Base-by-base conservation (phyloP, 306 rosid genomes). In the Vigna unguiculata region DNA sequence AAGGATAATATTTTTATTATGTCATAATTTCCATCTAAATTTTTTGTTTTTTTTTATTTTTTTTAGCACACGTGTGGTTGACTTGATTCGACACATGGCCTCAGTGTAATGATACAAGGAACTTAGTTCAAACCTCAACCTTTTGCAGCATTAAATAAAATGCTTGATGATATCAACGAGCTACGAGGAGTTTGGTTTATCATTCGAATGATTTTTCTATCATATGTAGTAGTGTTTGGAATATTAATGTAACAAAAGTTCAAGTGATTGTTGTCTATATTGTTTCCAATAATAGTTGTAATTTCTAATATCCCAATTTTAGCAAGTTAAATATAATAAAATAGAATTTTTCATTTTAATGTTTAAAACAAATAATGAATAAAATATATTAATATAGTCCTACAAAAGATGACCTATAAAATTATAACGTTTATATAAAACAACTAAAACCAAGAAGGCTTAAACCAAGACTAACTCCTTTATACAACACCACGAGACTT, bases 71-170 rank as follows among this genome's bases (percentile, higher is more conserved):
- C 82, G 88, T 54, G 88, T 88, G 36, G 43, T 84, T 43, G 88
- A 86, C 79, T 83, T 86, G 84, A 86, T 84, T 78, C 67, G 82
- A 71, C 92, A 82, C 81, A 83, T 88, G 78, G 85, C 88, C n/a
- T 85, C 86, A 28, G 78, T 66, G 32, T 2, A 52, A 21, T 75
- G 47, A 79, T 32, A 13, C 30, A 55, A 20, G 38, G 46, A 63
- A 28, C 28, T 73, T 36, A 43, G 52, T 45, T 7, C 2, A 22
- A 48, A 52, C 19, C 45, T 24, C 22, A 34, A 10, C 22, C 10
- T 25, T 51, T 58, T 13, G 9, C 10, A 32, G 20, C 36, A 8
- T 76, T 22, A 40, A 65, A 20, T 14, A 22, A 16, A 57, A 40
- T 48, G 43, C 17, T 36, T 80, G 76, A 76, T 72, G 67, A 72